phyloP scores from a whole-genome alignment of 2,329 filamentous ascomycete species.

The Alternaria angustiovoidea region DNA sequence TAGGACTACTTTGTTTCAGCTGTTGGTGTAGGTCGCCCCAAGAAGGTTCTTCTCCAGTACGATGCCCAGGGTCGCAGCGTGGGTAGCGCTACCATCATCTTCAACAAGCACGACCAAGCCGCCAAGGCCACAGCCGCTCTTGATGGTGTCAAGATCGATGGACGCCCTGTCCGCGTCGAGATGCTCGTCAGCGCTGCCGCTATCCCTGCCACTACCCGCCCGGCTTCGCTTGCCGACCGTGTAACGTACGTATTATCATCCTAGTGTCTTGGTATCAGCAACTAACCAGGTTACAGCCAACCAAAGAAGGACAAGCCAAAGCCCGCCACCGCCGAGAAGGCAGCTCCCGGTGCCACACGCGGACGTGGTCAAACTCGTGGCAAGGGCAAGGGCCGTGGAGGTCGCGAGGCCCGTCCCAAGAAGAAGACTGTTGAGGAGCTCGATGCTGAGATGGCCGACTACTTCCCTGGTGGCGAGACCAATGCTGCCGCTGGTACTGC shows the following conservation, averaged over 20 bases:
- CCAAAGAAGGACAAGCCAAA: slow-evolving; percentile 68
- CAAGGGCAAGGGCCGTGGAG: slow-evolving; percentile 57
- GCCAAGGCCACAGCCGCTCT: slow-evolving; percentile 82
- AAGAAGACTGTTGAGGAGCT: slow-evolving; percentile 99
- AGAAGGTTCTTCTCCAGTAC: slow-evolving; percentile 90
- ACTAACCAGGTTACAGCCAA: slow-evolving; percentile 59
- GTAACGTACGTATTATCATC: slow-evolving; percentile 68
- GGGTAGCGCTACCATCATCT: slow-evolving; percentile 89
- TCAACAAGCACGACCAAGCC: slow-evolving; percentile 81
- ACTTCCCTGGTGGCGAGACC: slow-evolving; percentile 70
- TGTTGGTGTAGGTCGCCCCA: slow-evolving; percentile 88
- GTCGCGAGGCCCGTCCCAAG: slow-evolving; percentile 64
- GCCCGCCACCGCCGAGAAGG: slow-evolving; percentile 79
- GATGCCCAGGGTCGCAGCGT: slow-evolving; percentile 91
- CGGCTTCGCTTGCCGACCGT: slow-evolving; percentile 78
- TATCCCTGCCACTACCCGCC: slow-evolving; percentile 73
- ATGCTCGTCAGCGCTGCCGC: slow-evolving; percentile 82
- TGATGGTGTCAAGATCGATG: slow-evolving; percentile 90
- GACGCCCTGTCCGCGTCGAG: slow-evolving; percentile 93
- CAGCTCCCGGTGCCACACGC: slow-evolving; percentile 57
- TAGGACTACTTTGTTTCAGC: slow-evolving; percentile 97
- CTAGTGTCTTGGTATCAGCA: neutral
- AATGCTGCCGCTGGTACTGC: slow-evolving; percentile 55
- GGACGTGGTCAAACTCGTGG: slow-evolving; percentile 54
- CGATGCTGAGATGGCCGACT: slow-evolving; percentile 97